These are phyloP conservation scores for Ustilago loliicola DNA, from an alignment of 1,284 basidiomycete genomes.

Conservation along the genomic window DNA sequence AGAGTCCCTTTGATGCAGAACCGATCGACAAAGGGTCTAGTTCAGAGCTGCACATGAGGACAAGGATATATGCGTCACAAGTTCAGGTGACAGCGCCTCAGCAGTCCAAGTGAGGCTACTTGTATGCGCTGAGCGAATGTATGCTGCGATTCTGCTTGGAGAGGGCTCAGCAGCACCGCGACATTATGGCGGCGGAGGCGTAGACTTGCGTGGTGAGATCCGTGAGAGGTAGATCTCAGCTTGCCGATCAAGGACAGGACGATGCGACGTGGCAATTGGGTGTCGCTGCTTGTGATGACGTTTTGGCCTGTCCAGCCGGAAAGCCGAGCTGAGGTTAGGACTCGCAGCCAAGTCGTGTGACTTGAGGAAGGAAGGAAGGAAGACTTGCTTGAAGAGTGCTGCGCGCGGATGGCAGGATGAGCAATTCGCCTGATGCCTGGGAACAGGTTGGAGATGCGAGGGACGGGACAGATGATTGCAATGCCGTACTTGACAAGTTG, in stretches of 20 bases:
- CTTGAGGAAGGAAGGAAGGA: background rate
- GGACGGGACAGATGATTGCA: background rate
- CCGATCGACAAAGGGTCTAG: background rate
- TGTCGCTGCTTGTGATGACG: background rate
- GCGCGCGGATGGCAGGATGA: background rate
- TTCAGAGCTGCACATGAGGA: background rate
- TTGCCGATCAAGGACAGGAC: background rate
- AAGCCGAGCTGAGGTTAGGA: background rate
- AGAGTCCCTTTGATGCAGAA: background rate
- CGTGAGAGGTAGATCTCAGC: background rate
- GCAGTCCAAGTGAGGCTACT: background rate
- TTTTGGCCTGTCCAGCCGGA: background rate
- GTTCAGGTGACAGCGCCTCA: background rate
- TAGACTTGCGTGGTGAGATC: background rate
- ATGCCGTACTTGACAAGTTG: background rate
- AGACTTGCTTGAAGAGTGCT: background rate
- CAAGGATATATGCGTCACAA: background rate
- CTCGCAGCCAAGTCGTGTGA: background rate
- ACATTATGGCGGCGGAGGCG: background rate
- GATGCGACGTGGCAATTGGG: background rate
- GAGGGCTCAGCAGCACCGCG: background rate
- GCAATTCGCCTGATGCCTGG: background rate
- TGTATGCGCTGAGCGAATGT: background rate
- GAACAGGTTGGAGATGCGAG: background rate
- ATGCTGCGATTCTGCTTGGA: background rate